phyloP scores from a whole-genome alignment of 2,329 filamentous ascomycete species.

The Neonectria magnoliae region DNA sequence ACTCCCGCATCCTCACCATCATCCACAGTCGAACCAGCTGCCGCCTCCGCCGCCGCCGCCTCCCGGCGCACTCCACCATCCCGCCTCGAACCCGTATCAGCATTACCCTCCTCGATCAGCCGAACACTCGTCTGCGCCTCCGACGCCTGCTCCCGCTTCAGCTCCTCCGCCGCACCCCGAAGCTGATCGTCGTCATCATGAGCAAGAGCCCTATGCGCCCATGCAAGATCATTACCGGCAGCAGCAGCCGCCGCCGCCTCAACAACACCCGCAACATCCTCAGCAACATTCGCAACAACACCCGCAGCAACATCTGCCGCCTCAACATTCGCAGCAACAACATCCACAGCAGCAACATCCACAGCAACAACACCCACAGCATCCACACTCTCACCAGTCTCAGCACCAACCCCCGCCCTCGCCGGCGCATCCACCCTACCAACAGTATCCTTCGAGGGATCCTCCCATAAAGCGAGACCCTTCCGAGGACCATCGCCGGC shows the following conservation, averaged over 20 bases:
- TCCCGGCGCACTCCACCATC: conserved; percentile 44
- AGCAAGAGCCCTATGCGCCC: conserved; percentile 63
- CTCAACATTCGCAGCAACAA: conserved; percentile 23
- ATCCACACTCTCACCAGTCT: conserved; percentile 33
- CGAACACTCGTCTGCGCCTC: conserved; percentile 47
- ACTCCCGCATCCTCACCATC: conserved; percentile 50
- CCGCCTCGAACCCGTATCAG: conserved; percentile 52
- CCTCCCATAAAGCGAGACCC: conserved; percentile 67
- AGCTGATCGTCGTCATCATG: conserved; percentile 65
- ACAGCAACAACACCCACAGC: conserved; percentile 9
- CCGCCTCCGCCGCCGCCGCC: conserved; percentile 43
- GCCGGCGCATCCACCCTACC: conserved; percentile 56
- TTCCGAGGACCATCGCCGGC: conserved; percentile 61
- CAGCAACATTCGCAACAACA: conserved; percentile 29
- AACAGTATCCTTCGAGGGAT: conserved; percentile 59
- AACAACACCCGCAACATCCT: conserved; percentile 45
- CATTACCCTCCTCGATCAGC: conserved; percentile 50
- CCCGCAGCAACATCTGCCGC: conserved; percentile 31
- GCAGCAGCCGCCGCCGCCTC: conserved; percentile 29
- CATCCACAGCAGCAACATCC: conserved; percentile 19
- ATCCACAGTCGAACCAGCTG: conserved; percentile 41
- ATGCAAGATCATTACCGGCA: conserved; percentile 63
- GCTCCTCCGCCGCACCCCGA: conserved; percentile 52
- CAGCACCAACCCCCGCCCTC: conserved; percentile 50
- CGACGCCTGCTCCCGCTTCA: conserved; percentile 43